Evolutionary conservation across 805 yeast species (phyloP).

Genomic region (Candida cerambycidarum): DNA sequence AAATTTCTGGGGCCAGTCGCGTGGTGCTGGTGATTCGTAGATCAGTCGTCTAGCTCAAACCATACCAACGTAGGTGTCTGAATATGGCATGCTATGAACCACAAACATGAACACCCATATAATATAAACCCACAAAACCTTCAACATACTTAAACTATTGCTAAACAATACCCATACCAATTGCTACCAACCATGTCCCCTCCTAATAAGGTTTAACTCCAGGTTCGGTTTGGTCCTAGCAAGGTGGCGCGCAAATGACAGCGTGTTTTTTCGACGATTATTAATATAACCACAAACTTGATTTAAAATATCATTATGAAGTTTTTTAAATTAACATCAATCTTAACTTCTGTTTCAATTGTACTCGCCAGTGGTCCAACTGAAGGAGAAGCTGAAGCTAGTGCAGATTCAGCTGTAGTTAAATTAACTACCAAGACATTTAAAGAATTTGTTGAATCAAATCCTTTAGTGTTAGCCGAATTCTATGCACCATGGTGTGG

Average conservation of each 20-base stretch:
- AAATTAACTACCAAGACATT: constrained; percentile 69
- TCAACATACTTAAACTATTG: too few relatives aligned
- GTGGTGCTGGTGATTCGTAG: too few relatives aligned
- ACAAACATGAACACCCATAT: too few relatives aligned
- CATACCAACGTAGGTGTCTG: too few relatives aligned
- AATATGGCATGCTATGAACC: too few relatives aligned
- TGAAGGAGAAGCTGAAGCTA: constrained; percentile 67
- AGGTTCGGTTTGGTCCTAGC: too few relatives aligned
- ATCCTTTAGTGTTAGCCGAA: constrained; percentile 81
- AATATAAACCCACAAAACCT: too few relatives aligned
- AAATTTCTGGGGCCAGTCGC: not conserved
- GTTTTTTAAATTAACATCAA: constrained; percentile 42
- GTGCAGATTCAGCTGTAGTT: constrained; percentile 84
- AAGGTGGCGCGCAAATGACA: constrained; percentile 3
- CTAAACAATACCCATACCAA: too few relatives aligned
- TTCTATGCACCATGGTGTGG: constrained; percentile 99
- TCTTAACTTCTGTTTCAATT: constrained; percentile 39
- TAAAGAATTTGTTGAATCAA: constrained; percentile 60
- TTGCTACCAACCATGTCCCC: too few relatives aligned
- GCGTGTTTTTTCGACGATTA: constrained; percentile 6
- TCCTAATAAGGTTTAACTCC: too few relatives aligned
- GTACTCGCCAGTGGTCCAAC: constrained; percentile 39
- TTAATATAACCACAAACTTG: not conserved
- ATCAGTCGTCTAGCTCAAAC: too few relatives aligned
- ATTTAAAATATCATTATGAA: constrained; percentile 24